Base-by-base conservation (phyloP, 2,329 filamentous ascomycete species). In the Rhinocladiella mackenziei region DNA sequence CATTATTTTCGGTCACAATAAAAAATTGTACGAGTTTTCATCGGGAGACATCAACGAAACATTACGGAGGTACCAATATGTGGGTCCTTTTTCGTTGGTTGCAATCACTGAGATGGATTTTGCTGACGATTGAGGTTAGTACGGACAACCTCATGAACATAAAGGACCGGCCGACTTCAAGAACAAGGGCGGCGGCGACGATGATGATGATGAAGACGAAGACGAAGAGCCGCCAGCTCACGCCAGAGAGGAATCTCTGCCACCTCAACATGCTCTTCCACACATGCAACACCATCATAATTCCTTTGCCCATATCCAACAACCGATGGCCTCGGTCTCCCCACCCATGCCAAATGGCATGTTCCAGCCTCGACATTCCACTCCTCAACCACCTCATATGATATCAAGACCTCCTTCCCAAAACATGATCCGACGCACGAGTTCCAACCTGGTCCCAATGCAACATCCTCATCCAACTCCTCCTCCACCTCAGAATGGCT, bases 1-100 rank as follows among this genome's bases (percentile, higher is more conserved):
- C 61, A 92, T 98, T 66, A 96, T 98, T 61, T 97, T 97, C 63
- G 91, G 91, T 54, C 89, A 87, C 70, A 98, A 98, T 69, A 98
- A 97, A 77, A 97, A 97, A 72, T 77, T 98, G 18, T 96, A 97
- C 68, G 89, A 98, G 67, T 98, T 95, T 66, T 97, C 89, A 9
- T 97, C 91, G 13, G 76, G 81, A 58, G 88, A 96, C 65, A 95
- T 98, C 78, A 84, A 84, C 64, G 88, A 96, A 54, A 86, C 94
- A 37, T 81, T 98, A 56, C 78, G 79, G 39, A 80, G 88, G 64
- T 94, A 95, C 63, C 83, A 89, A 80, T 95, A 89, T 68, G 91
- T 96, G 73, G 60, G 88, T 79, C 39, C n/a, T 18, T 22, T 17
- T 14, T 11, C 18, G 22, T 8, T 13, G 13, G 13, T 36, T n/a